These are phyloP conservation scores for Cercospora citrullina DNA, from an alignment of 2,329 filamentous ascomycete genomes.

Conservation along the genomic window DNA sequence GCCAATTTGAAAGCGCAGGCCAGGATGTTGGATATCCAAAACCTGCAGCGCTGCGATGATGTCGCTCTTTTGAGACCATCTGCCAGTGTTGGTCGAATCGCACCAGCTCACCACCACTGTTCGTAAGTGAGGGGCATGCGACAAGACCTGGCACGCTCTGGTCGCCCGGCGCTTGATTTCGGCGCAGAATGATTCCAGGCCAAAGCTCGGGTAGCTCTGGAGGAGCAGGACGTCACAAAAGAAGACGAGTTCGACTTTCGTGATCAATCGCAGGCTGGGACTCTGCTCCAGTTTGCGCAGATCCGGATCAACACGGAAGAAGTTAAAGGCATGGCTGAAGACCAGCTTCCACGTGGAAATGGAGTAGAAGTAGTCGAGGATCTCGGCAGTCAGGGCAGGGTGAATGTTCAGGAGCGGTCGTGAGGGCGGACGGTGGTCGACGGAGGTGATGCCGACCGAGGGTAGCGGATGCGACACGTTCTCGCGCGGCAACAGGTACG, in stretches of 20 bases:
- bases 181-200: conserved; percentile 33
- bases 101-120: conserved; percentile 37
- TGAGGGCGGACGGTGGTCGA: conserved; percentile 35
- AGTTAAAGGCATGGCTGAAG: conserved; percentile 41
- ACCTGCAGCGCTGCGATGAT: conserved; percentile 31
- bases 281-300: conserved; percentile 32
- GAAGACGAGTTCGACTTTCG: conserved; percentile 39
- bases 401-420: conserved; percentile 32
- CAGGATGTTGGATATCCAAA: conserved; percentile 17
- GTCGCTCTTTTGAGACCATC: conserved; percentile 33
- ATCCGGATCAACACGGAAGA: conserved; percentile 39
- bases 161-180: conserved; percentile 35
- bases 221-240: conserved; percentile 38
- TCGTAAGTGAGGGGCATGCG: conserved; percentile 27
- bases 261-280: conserved; percentile 27
- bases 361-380: conserved; percentile 37
- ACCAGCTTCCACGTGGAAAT: conserved; percentile 39
- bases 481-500: conserved; percentile 37
- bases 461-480: conserved; percentile 35
- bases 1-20: conserved; percentile 32
- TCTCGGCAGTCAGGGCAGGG: conserved; percentile 32
- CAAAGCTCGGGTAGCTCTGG: conserved; percentile 37
- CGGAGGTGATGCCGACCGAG: conserved; percentile 38
- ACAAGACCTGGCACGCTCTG: conserved; percentile 35
- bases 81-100: conserved; percentile 34